These are phyloP conservation scores for Termitomyces sp. DNA, from an alignment of 768 basidiomycete genomes.

Conservation along the genomic window DNA sequence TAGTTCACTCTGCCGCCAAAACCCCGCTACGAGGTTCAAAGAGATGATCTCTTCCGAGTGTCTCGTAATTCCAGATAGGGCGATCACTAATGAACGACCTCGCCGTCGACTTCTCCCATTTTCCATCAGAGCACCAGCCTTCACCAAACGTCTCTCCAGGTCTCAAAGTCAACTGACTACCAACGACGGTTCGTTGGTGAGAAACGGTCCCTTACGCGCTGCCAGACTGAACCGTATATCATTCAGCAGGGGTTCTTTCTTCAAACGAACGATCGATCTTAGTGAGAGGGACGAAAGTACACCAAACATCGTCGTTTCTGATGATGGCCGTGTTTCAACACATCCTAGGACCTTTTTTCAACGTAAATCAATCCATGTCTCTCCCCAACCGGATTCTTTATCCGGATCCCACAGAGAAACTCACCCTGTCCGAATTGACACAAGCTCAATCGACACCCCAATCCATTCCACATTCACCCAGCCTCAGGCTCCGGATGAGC, in stretches of 20 bases:
- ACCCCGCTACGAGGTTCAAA: slow-evolving; percentile 11
- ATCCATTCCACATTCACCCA: not conserved
- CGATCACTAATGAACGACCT: not conserved
- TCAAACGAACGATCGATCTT: slow-evolving; percentile 2
- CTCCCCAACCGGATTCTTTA: not conserved
- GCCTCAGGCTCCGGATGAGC: not conserved
- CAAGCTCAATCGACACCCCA: not conserved
- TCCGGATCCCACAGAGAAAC: not conserved
- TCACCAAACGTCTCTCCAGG: not conserved
- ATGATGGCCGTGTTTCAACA: slow-evolving; percentile 6
- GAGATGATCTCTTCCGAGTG: slow-evolving; percentile 11
- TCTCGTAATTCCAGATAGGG: not conserved
- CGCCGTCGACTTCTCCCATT: slow-evolving; percentile 5
- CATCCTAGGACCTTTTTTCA: slow-evolving; percentile 7
- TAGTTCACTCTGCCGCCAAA: not conserved
- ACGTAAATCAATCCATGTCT: not conserved
- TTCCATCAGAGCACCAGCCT: slow-evolving; percentile 4
- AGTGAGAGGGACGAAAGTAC: not conserved
- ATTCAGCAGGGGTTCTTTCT: slow-evolving; percentile 8
- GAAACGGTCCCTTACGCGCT: not conserved
- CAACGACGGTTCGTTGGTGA: not conserved
- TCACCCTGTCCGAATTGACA: not conserved
- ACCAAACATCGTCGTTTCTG: not conserved
- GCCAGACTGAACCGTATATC: not conserved
- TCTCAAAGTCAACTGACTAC: not conserved